These are phyloP conservation scores for Gloeophyllum trabeum DNA, from an alignment of 768 basidiomycete species.

Conservation along the genomic window DNA sequence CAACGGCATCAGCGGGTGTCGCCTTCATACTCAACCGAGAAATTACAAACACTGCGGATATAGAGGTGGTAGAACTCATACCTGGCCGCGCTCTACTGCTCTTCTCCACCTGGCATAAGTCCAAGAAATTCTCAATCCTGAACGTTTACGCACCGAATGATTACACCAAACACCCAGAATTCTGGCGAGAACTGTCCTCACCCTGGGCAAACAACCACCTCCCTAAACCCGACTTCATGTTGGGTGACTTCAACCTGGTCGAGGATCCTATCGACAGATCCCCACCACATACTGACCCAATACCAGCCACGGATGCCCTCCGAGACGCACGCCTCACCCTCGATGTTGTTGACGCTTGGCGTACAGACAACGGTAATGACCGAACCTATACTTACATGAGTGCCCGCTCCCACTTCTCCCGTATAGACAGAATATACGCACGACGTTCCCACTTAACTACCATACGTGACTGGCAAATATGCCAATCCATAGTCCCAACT, in stretches of 20 bases:
- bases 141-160: slow-evolving; percentile 4
- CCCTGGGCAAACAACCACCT: neutral
- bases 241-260: neutral
- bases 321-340: neutral
- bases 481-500: neutral
- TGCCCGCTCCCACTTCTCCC: neutral
- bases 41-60: neutral
- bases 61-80: neutral
- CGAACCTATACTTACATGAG: too few species aligned
- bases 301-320: neutral
- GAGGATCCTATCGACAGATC: neutral
- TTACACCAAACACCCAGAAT: neutral
- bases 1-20: neutral
- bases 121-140: neutral
- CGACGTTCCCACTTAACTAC: neutral
- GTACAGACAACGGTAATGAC: neutral
- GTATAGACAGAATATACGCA: slow-evolving; percentile 3
- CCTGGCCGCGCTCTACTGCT: neutral
- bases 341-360: neutral
- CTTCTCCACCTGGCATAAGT: neutral
- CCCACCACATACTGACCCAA: neutral
- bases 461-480: neutral
- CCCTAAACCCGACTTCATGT: neutral
- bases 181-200: slow-evolving; percentile 2
- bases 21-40: slow-evolving; percentile 1